phyloP scores from a whole-genome alignment of 2,329 filamentous ascomycete genomes.

The Emergomyces pasteurianus region DNA sequence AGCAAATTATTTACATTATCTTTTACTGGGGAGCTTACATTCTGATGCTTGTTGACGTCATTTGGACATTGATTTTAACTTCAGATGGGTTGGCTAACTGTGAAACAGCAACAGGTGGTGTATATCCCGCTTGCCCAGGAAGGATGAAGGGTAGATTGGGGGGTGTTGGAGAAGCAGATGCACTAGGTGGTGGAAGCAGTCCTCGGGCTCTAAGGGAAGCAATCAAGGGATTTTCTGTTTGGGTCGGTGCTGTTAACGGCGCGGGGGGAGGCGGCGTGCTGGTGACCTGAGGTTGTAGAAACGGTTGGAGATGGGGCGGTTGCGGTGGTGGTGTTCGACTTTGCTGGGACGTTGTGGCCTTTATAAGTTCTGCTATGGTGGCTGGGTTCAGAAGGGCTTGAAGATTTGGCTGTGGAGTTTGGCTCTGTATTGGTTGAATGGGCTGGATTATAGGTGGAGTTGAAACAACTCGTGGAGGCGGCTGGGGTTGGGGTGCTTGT shows the following conservation, averaged over 20 bases:
- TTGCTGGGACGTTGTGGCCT: conserved; percentile 30
- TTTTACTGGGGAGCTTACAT: conserved; percentile 42
- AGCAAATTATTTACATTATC: neutral
- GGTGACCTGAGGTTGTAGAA: conserved; percentile 45
- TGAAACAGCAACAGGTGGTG: conserved; percentile 25
- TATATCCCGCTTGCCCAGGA: conserved; percentile 24
- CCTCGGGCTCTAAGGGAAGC: conserved; percentile 58
- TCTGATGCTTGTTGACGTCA: conserved; percentile 60
- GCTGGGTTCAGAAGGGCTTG: conserved; percentile 28
- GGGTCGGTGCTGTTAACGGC: conserved; percentile 21
- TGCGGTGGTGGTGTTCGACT: conserved; percentile 38
- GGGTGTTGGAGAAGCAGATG: conserved; percentile 29
- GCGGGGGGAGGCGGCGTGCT: conserved; percentile 39
- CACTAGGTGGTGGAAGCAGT: conserved; percentile 43
- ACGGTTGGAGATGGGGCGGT: conserved; percentile 25
- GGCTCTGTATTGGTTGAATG: conserved; percentile 10
- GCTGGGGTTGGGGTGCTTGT: conserved; percentile 32
- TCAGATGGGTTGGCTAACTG: conserved; percentile 20
- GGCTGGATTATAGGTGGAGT: conserved; percentile 12
- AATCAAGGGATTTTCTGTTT: conserved; percentile 49
- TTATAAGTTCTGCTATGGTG: conserved; percentile 34
- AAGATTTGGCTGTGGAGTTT: conserved; percentile 19
- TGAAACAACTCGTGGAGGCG: conserved; percentile 18
- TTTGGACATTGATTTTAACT: conserved; percentile 31
- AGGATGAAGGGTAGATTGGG: conserved; percentile 32